phyloP scores from a whole-genome alignment of 2,329 filamentous ascomycete species.

The Penicillium sp. region DNA sequence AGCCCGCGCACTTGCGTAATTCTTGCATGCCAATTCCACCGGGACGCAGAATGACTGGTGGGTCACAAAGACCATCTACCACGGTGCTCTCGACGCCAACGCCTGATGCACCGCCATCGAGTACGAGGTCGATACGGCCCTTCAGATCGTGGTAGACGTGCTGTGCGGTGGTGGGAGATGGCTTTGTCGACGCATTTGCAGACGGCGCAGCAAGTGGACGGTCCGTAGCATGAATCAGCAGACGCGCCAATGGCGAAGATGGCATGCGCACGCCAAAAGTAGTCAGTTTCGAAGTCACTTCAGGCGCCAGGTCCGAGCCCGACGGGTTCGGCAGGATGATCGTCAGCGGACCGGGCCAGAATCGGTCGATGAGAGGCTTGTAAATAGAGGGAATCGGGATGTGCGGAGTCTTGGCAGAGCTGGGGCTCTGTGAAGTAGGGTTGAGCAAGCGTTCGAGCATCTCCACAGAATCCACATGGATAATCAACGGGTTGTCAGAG shows the following conservation, averaged over 20 bases:
- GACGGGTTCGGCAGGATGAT: constrained; percentile 74
- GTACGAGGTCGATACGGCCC: constrained; percentile 74
- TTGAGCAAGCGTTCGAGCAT: constrained; percentile 64
- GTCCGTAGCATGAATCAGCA: constrained; percentile 73
- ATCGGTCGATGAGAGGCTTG: constrained; percentile 65
- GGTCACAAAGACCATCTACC: constrained; percentile 77
- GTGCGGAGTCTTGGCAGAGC: constrained; percentile 28
- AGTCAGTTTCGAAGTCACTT: constrained; percentile 77
- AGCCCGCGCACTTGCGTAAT: constrained; percentile 66
- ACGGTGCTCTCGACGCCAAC: constrained; percentile 97
- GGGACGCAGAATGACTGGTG: constrained; percentile 76
- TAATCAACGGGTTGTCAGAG: constrained; percentile 90
- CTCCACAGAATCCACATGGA: constrained; percentile 75
- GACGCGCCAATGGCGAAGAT: constrained; percentile 72
- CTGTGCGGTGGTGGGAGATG: constrained; percentile 81
- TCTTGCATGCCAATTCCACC: constrained; percentile 82
- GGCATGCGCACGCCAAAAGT: constrained; percentile 93
- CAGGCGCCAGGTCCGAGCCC: constrained; percentile 69
- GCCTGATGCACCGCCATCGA: constrained; percentile 79
- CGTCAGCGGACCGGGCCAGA: constrained; percentile 94
- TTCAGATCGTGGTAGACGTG: constrained; percentile 82
- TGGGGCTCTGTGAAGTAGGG: constrained; percentile 21
- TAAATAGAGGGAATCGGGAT: constrained; percentile 66
- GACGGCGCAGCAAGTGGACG: constrained; percentile 84
- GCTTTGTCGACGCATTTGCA: constrained; percentile 88